Conservation (phyloP, 768 basidiomycete species). For the Panaeolus papilionaceus region DNA sequence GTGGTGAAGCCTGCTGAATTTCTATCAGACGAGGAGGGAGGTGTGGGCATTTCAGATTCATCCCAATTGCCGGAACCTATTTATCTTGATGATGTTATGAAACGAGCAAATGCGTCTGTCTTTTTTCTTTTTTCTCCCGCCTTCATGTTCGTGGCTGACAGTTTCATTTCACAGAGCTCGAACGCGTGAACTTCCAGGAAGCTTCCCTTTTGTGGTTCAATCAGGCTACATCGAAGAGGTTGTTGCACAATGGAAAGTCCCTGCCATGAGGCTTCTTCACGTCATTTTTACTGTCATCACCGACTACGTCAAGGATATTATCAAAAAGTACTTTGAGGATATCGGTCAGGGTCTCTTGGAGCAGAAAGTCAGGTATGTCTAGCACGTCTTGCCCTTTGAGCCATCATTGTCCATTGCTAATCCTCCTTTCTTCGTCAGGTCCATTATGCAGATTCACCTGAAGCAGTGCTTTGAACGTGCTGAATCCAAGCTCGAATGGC, state of each 20-base stretch:
- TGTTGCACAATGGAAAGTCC: constrained; percentile 53
- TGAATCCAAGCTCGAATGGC: constrained; percentile 50
- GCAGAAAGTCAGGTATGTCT: constrained; percentile 47
- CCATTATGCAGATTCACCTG: constrained; percentile 55
- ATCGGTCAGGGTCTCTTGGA: constrained; percentile 61
- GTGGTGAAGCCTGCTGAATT: constrained; percentile 34
- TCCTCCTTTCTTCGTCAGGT: constrained; percentile 36
- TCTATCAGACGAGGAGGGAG: constrained; percentile 46
- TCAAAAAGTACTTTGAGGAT: constrained; percentile 53
- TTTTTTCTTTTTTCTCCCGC: background rate
- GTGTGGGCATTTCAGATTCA: constrained; percentile 10
- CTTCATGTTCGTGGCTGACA: background rate
- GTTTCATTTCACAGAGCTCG: constrained; percentile 59
- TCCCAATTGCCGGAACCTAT: constrained; percentile 31
- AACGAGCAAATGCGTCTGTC: constrained; percentile 51
- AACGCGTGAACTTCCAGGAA: constrained; percentile 73
- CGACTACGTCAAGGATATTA: constrained; percentile 47
- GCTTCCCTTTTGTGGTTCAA: constrained; percentile 69
- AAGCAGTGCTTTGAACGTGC: constrained; percentile 45
- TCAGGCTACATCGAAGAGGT: constrained; percentile 51
- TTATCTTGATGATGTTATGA: constrained; percentile 59
- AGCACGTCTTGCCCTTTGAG: constrained; percentile 23
- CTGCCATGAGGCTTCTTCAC: constrained; percentile 52
- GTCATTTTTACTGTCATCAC: constrained; percentile 42
- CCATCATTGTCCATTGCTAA: constrained; percentile 26